These are phyloP conservation scores for Herpetomonas tarakana DNA, from an alignment of 208 protist genomes.

Conservation along the genomic window DNA sequence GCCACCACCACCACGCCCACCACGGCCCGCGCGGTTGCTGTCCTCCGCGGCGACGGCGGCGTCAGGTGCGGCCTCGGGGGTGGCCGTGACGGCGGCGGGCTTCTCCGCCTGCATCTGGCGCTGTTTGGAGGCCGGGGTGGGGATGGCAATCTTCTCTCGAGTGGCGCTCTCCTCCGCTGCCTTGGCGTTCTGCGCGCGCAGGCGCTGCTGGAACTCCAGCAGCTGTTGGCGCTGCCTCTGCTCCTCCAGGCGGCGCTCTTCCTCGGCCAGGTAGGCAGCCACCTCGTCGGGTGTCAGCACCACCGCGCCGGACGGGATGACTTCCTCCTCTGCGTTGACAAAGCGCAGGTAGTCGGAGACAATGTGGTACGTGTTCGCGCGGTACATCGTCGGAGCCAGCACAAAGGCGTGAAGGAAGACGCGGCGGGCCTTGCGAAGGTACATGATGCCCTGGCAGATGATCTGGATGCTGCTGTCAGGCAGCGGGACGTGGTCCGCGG, in stretches of 20 bases:
- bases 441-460: slow-evolving; percentile 73
- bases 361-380: slow-evolving; percentile 80
- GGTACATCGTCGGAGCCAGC: slow-evolving; percentile 69
- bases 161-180: slow-evolving; percentile 5
- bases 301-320: slow-evolving; percentile 56
- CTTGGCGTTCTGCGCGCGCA: slow-evolving; percentile 17
- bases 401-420: slow-evolving; percentile 79
- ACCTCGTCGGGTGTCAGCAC: slow-evolving; percentile 67
- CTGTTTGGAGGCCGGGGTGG: slow-evolving; percentile 18
- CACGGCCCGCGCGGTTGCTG: no score
- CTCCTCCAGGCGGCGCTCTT: slow-evolving; percentile 30
- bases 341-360: slow-evolving; percentile 81
- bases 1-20: no score
- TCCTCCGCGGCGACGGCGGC: slow-evolving; percentile 5
- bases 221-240: slow-evolving; percentile 17
- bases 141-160: slow-evolving; percentile 12
- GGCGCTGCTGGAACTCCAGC: slow-evolving; percentile 29
- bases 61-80: slow-evolving; percentile 3
- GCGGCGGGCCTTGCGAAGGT: slow-evolving; percentile 45
- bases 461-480: slow-evolving; percentile 61
- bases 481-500: slow-evolving; percentile 65
- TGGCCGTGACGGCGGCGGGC: slow-evolving; percentile 11
- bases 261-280: slow-evolving; percentile 46
- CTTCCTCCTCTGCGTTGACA: slow-evolving; percentile 58
- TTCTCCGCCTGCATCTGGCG: slow-evolving; percentile 3